These are phyloP conservation scores for Platanus orientalis DNA, from an alignment of 164 flowering plant species.

Conservation along the genomic window DNA sequence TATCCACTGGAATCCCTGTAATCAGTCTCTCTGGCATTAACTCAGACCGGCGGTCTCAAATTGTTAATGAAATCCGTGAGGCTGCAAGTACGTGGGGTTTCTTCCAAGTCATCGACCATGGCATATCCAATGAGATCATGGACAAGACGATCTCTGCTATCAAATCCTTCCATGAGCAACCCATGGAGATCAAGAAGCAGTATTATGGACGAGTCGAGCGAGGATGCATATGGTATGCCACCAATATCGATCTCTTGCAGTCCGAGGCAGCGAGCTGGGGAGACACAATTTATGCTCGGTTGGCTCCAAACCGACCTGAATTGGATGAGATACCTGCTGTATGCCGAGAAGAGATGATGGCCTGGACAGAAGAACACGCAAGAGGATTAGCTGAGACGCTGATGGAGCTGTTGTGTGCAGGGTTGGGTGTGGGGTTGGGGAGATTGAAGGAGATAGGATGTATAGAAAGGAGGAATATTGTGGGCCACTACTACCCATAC, in stretches of 20 bases:
- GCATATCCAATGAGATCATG: background rate
- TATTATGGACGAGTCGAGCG: background rate
- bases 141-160: background rate
- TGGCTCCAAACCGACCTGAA: background rate
- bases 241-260: background rate
- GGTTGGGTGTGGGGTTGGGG: background rate
- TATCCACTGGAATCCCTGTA: background rate
- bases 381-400: background rate
- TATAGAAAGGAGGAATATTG: background rate
- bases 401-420: background rate
- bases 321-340: background rate
- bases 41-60: background rate
- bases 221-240: background rate
- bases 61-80: background rate
- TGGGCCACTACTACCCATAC: background rate
- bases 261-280: slow-evolving; percentile 7
- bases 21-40: background rate
- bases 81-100: background rate
- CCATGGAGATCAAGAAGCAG: background rate
- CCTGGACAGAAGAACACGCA: background rate
- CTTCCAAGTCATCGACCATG: slow-evolving; percentile 3
- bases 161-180: background rate
- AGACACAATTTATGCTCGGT: background rate
- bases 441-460: background rate
- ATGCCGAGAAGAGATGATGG: background rate